phyloP scores from a whole-genome alignment of 345 rosid genomes.

The Melaleuca alternifolia region DNA sequence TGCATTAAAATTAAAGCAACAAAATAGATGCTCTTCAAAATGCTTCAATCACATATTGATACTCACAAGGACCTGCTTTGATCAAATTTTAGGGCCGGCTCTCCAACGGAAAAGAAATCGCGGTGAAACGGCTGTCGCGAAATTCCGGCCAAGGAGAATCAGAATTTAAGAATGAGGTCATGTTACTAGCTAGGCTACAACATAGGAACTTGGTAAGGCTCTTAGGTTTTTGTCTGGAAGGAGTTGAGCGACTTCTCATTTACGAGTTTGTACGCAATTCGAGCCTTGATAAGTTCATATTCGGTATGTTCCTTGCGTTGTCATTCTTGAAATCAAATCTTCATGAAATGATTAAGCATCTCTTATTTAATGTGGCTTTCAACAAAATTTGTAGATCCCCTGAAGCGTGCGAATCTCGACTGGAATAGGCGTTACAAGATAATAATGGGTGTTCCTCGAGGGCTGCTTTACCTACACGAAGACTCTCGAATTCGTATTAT shows the following conservation, averaged over 20 bases:
- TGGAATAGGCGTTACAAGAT: constrained; percentile 29
- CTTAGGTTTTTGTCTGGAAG: constrained; percentile 21
- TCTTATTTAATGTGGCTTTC: neutral
- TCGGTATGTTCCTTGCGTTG: constrained; percentile 6
- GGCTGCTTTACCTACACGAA: constrained; percentile 40
- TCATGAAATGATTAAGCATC: neutral
- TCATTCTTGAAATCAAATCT: neutral
- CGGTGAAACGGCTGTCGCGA: constrained; percentile 22
- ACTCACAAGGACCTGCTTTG: neutral
- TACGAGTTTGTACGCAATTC: constrained; percentile 27
- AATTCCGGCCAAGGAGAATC: constrained; percentile 25
- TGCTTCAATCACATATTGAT: neutral
- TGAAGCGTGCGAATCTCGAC: constrained; percentile 1
- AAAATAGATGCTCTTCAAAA: neutral
- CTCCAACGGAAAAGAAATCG: constrained; percentile 14
- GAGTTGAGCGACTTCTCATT: constrained; percentile 26
- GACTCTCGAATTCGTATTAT: constrained; percentile 33
- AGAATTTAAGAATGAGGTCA: constrained; percentile 30
- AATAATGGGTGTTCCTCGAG: constrained; percentile 27
- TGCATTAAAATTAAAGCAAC: too few relatives aligned
- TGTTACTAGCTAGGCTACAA: constrained; percentile 25
- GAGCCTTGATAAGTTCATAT: constrained; percentile 28
- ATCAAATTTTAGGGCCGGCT: constrained; percentile 7
- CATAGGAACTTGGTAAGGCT: constrained; percentile 32
- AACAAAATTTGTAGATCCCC: constrained; percentile 6